Evolutionary conservation across 352 stramenopile species (phyloP).

Genomic region (Phytopythium aichiense): DNA sequence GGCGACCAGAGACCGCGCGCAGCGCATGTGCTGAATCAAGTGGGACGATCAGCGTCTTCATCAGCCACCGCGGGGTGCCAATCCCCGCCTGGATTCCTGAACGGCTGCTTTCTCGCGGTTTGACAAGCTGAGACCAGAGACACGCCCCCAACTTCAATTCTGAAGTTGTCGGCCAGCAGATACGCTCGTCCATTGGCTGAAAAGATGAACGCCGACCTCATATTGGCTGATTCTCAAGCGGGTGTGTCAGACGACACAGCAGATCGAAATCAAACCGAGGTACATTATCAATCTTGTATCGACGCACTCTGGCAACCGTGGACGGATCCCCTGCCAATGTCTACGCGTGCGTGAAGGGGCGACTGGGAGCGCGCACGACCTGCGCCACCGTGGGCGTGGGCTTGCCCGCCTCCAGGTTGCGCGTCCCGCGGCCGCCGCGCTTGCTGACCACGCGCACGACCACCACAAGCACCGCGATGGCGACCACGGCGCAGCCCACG

Average conservation of each 20-base stretch:
- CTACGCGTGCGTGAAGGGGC: constrained; percentile 32
- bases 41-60: background rate
- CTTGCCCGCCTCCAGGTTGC: constrained; percentile 15
- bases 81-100: no score
- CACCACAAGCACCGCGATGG: constrained; percentile 25
- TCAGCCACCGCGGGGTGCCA: background rate
- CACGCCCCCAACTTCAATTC: background rate
- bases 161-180: background rate
- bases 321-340: background rate
- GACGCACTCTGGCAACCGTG: background rate
- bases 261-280: background rate
- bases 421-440: constrained; percentile 13
- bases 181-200: background rate
- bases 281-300: constrained; percentile 1
- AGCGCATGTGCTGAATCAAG: background rate
- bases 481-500: constrained; percentile 23
- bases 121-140: background rate
- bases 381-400: constrained; percentile 15
- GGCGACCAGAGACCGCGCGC: no score
- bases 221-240: background rate
- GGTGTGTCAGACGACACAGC: background rate
- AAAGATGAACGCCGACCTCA: background rate
- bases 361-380: constrained; percentile 15
- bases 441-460: constrained; percentile 27
- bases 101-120: background rate